Evolutionary conservation across 495 filamentous ascomycete species (phyloP).

Genomic region (Penicillium lagena): DNA sequence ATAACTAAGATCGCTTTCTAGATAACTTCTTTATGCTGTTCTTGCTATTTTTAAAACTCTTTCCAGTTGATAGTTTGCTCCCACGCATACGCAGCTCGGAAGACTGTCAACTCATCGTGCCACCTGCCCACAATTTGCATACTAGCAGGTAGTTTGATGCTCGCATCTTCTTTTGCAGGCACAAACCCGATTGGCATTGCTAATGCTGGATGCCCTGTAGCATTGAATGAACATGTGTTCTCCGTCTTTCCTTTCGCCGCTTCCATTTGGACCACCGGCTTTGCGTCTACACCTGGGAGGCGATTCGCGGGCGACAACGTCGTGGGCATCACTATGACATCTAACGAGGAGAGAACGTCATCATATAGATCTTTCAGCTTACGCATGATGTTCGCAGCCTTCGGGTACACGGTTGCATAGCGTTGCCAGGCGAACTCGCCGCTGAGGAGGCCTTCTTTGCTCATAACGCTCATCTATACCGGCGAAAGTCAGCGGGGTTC

Average conservation of each 20-base stretch:
- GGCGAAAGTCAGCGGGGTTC: too few relatives aligned
- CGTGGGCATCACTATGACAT: slow-evolving; percentile 19
- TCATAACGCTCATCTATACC: too few relatives aligned
- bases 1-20: too few relatives aligned
- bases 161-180: slow-evolving; percentile 20
- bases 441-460: too few relatives aligned
- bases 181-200: slow-evolving; percentile 46
- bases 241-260: slow-evolving; percentile 33
- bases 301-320: not conserved
- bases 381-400: too few relatives aligned
- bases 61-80: too few relatives aligned
- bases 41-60: too few relatives aligned
- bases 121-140: slow-evolving; percentile 51
- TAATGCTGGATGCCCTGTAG: slow-evolving; percentile 49
- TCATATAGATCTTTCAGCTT: too few relatives aligned
- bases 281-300: slow-evolving; percentile 16
- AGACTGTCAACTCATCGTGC: slow-evolving; percentile 33
- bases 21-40: too few relatives aligned
- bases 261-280: slow-evolving; percentile 7
- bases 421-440: too few relatives aligned
- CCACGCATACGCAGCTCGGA: slow-evolving; percentile 10
- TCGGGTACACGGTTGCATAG: too few relatives aligned
- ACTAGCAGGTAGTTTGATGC: slow-evolving; percentile 43
- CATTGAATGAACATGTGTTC: slow-evolving; percentile 51
- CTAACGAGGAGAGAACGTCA: slow-evolving; percentile 8